Percentiles rank a stretch among this genome's conserved stretches.
Conservation (phyloP, 495 filamentous ascomycete genomes). For the Aspergillus sclerotioniger region DNA sequence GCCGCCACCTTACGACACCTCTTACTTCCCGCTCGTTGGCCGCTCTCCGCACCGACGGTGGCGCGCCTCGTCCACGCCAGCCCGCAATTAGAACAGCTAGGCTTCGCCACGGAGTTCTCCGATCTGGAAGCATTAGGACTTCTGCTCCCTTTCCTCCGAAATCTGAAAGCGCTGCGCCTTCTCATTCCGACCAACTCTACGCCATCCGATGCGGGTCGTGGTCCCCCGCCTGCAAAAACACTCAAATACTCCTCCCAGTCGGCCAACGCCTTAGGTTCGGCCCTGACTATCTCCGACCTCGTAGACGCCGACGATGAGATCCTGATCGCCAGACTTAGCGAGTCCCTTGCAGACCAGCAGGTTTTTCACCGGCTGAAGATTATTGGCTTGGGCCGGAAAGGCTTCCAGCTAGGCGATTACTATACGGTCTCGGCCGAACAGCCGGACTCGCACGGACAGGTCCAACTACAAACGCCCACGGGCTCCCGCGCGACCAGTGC, state of each 20-base stretch:
- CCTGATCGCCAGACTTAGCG: slow-evolving; percentile 32
- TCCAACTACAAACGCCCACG: slow-evolving; percentile 17
- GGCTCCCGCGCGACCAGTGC: slow-evolving; percentile 15
- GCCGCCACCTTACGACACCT: slow-evolving; percentile 54
- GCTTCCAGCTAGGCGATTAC: slow-evolving; percentile 36
- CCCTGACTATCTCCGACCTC: slow-evolving; percentile 30
- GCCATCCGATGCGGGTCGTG: slow-evolving; percentile 7
- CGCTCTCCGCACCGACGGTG: slow-evolving; percentile 47
- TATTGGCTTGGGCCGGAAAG: slow-evolving; percentile 41
- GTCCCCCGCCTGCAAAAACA: not conserved
- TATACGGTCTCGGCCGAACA: slow-evolving; percentile 29
- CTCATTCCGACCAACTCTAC: slow-evolving; percentile 34
- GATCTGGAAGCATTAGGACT: slow-evolving; percentile 44
- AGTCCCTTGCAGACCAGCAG: slow-evolving; percentile 33
- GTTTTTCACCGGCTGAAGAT: slow-evolving; percentile 36
- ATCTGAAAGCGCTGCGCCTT: slow-evolving; percentile 43
- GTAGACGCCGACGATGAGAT: slow-evolving; percentile 40
- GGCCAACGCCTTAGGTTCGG: slow-evolving; percentile 18
- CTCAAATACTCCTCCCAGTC: not conserved
- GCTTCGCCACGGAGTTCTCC: slow-evolving; percentile 43
- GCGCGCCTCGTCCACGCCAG: slow-evolving; percentile 51
- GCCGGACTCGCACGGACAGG: slow-evolving; percentile 1
- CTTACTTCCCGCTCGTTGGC: slow-evolving; percentile 56
- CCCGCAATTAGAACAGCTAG: slow-evolving; percentile 59
- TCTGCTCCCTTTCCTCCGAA: slow-evolving; percentile 49